Conservation (phyloP, 2,329 filamentous ascomycete species). For the Fusarium sublunatum region DNA sequence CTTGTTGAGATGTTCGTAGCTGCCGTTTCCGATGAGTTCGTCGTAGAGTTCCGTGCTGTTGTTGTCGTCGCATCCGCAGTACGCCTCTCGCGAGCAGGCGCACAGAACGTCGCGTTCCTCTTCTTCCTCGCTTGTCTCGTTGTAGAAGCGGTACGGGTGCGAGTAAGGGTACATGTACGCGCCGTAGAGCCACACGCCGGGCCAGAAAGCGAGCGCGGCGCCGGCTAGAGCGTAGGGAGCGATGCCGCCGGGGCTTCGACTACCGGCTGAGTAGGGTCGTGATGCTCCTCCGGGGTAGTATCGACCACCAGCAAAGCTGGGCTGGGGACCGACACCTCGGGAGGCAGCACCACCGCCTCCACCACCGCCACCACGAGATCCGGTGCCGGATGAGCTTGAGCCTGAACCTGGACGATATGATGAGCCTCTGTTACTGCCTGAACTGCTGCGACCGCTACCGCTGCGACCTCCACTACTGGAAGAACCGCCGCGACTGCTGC, state of each 20-base stretch:
- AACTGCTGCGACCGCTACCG: slow-evolving; percentile 12
- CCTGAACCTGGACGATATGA: slow-evolving; percentile 36
- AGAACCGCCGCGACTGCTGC: slow-evolving; percentile 4
- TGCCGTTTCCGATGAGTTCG: slow-evolving; percentile 73
- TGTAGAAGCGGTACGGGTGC: slow-evolving; percentile 61
- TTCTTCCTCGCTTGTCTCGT: slow-evolving; percentile 57
- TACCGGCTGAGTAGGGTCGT: slow-evolving; percentile 70
- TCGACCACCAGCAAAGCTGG: slow-evolving; percentile 68
- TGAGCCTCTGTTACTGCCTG: slow-evolving; percentile 33
- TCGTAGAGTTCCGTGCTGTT: slow-evolving; percentile 68
- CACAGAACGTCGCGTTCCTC: slow-evolving; percentile 53
- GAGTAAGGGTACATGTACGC: slow-evolving; percentile 68
- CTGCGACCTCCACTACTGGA: background rate
- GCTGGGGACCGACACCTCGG: slow-evolving; percentile 67
- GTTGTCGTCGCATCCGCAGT: slow-evolving; percentile 77
- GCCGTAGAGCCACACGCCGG: slow-evolving; percentile 72
- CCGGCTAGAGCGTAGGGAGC: slow-evolving; percentile 64
- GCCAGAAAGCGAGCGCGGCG: slow-evolving; percentile 67
- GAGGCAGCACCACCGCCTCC: slow-evolving; percentile 55
- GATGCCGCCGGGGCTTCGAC: slow-evolving; percentile 62
- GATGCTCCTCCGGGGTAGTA: slow-evolving; percentile 76
- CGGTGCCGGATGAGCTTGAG: background rate
- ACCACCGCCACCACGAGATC: background rate
- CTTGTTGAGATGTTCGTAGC: slow-evolving; percentile 68
- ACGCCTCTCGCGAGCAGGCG: slow-evolving; percentile 62